Percentiles rank a stretch among this genome's conserved stretches.
Conservation (phyloP, 129 eudicot genomes). For the Flaveria robusta region DNA sequence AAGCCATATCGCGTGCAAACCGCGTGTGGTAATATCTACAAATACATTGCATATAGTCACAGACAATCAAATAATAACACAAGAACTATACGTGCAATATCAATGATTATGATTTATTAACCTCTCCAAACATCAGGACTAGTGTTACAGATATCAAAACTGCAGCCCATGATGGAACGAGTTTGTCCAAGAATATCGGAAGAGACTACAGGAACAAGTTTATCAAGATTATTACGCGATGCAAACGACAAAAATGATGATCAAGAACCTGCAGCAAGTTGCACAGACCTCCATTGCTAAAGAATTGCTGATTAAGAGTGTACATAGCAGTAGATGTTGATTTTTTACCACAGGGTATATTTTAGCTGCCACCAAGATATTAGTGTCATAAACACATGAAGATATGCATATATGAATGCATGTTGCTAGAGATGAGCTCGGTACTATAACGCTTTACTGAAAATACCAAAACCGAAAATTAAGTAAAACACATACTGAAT, state of each 20-base stretch:
- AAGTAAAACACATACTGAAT: too few relatives aligned
- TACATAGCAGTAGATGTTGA: constrained; percentile 95
- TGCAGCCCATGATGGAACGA: constrained; percentile 99
- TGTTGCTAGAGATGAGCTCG: too few relatives aligned
- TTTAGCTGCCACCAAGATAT: constrained; percentile 67
- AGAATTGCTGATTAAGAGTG: constrained; percentile 94
- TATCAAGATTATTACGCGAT: constrained; percentile 7
- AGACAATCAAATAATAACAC: background rate
- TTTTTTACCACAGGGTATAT: constrained; percentile 93
- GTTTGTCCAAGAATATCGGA: constrained; percentile 91
- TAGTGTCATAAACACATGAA: background rate
- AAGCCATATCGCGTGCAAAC: constrained; percentile 93
- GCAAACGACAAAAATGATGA: background rate
- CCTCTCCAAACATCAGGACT: constrained; percentile 98
- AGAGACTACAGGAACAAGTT: constrained; percentile 56
- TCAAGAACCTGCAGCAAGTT: constrained; percentile 21
- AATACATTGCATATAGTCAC: background rate
- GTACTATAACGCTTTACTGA: too few relatives aligned
- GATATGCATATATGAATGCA: background rate
- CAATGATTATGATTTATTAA: constrained; percentile 18
- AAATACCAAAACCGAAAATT: too few relatives aligned
- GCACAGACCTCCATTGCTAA: constrained; percentile 94
- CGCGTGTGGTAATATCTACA: constrained; percentile 93
- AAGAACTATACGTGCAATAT: background rate
- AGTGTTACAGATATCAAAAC: constrained; percentile 87